phyloP scores from a whole-genome alignment of 306 rosid genomes.

The Benincasa hispida region DNA sequence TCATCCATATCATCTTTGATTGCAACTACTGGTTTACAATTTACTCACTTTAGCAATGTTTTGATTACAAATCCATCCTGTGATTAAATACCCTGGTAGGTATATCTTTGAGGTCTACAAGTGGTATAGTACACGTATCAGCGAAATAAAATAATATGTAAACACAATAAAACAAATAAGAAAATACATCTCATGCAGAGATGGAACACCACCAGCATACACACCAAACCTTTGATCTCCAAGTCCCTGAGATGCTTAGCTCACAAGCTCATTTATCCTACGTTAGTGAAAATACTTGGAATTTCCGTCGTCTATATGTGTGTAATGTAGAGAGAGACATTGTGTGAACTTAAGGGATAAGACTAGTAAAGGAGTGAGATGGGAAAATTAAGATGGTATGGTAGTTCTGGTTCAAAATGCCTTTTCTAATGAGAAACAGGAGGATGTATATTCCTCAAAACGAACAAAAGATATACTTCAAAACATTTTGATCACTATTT shows the following conservation, averaged over 20 bases:
- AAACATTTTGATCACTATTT: not conserved
- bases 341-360: not conserved
- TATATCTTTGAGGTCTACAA: slow-evolving; percentile 8
- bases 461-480: not conserved
- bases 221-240: not conserved
- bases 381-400: not conserved
- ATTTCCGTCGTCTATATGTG: not conserved
- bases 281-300: not conserved
- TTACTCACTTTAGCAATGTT: not conserved
- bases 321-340: not conserved
- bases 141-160: not conserved
- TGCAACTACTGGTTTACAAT: not conserved
- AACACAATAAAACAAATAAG: not conserved
- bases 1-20: slow-evolving; percentile 4
- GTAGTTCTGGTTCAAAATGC: not conserved
- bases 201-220: slow-evolving; percentile 2
- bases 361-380: not conserved
- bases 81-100: not conserved
- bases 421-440: too few species aligned
- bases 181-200: not conserved
- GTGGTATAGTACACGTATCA: slow-evolving; percentile 5
- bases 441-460: not conserved
- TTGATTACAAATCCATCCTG: slow-evolving; percentile 6
- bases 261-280: not conserved
- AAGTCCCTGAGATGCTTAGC: not conserved